Conservation (phyloP, 1,284 basidiomycete species). For the Leccinum pachyderme region DNA sequence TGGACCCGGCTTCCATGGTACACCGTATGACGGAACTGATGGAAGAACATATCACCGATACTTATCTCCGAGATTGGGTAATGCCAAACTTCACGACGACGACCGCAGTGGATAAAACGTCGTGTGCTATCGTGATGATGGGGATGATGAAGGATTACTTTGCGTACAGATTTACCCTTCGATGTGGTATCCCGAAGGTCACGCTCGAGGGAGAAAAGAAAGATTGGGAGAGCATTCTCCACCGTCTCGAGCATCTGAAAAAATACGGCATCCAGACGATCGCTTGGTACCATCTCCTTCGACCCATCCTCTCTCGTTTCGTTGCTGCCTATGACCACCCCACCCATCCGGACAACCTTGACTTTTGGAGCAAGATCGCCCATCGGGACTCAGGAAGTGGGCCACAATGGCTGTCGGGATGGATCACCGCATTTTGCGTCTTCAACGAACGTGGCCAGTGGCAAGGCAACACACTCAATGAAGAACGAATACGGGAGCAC, state of each 20-base stretch:
- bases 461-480: constrained; percentile 34
- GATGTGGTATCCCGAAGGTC: constrained; percentile 48
- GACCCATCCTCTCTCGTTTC: constrained; percentile 39
- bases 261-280: constrained; percentile 37
- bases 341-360: constrained; percentile 26
- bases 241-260: constrained; percentile 37
- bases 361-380: constrained; percentile 40
- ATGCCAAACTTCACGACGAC: constrained; percentile 49
- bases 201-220: constrained; percentile 40
- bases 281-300: constrained; percentile 39
- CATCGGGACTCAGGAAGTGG: constrained; percentile 29
- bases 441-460: constrained; percentile 35
- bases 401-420: constrained; percentile 33
- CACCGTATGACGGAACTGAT: constrained; percentile 36
- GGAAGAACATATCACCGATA: constrained; percentile 37
- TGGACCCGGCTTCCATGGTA: constrained; percentile 31
- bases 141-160: constrained; percentile 43
- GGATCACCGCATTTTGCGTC: constrained; percentile 43
- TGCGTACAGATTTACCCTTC: constrained; percentile 28
- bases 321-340: constrained; percentile 37
- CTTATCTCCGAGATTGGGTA: constrained; percentile 40
- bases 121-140: constrained; percentile 46
- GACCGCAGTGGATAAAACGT: constrained; percentile 38
- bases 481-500: constrained; percentile 30
- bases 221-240: constrained; percentile 39